A percentile compares a stretch with the other conserved stretches of the same genome.
Conservation (phyloP, 192 early-diverging fungal species). For the Gryganskiella cystojenkinii region DNA sequence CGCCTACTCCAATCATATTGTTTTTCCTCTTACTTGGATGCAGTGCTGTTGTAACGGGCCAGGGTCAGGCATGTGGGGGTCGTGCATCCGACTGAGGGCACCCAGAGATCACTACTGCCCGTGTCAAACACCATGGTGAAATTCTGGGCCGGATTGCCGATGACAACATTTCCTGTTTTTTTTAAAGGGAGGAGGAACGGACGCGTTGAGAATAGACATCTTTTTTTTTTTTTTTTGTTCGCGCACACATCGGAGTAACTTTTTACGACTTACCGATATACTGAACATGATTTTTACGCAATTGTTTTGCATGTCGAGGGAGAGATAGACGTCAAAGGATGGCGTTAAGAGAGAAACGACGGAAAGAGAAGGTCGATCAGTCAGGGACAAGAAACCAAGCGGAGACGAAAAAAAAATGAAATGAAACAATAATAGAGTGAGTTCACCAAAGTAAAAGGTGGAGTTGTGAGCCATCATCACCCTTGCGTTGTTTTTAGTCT, state of each 20-base stretch:
- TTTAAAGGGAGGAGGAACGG: not conserved
- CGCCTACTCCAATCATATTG: no score
- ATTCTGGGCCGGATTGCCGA: slow-evolving; percentile 41
- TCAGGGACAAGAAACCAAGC: no score
- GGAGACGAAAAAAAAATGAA: no score
- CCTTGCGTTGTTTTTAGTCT: no score
- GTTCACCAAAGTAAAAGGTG: no score
- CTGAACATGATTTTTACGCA: not conserved
- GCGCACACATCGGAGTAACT: no score
- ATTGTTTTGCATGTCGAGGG: no score
- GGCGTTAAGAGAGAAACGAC: not conserved
- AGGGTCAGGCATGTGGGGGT: slow-evolving; percentile 21
- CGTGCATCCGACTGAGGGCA: slow-evolving; percentile 23
- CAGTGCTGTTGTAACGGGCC: slow-evolving; percentile 21
- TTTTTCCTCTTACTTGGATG: slow-evolving; percentile 35
- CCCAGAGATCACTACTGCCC: slow-evolving; percentile 49
- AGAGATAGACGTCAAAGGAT: no score
- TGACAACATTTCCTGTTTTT: slow-evolving; percentile 25
- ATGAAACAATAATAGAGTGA: no score
- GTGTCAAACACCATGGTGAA: slow-evolving; percentile 48
- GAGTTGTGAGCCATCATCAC: no score
- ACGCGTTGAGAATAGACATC: not conserved
- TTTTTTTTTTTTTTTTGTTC: no score
- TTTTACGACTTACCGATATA: slow-evolving; percentile 5
- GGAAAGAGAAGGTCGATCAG: not conserved